These are phyloP conservation scores for Tetrapisispora arboricola DNA, from an alignment of 805 yeast species.

Conservation along the genomic window DNA sequence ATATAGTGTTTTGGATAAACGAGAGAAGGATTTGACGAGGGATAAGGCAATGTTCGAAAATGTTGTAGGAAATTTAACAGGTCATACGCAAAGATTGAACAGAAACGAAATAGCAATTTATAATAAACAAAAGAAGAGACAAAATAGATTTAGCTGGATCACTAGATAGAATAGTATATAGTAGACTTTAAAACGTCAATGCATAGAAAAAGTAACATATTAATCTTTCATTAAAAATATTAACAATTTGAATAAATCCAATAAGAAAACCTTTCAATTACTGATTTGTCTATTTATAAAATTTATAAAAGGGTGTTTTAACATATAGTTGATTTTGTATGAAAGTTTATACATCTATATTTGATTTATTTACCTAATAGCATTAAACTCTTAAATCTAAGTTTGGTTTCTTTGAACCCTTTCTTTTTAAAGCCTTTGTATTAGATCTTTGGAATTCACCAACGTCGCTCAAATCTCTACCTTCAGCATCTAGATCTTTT, in stretches of 20 bases:
- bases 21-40: constrained; percentile 38
- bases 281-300: no score
- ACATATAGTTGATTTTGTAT: no score
- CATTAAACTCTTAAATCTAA: constrained; percentile 37
- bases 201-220: neutral
- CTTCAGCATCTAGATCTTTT: constrained; percentile 77
- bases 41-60: constrained; percentile 74
- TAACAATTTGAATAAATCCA: no score
- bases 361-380: no score
- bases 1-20: constrained; percentile 30
- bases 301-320: constrained; percentile 2
- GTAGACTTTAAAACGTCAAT: neutral
- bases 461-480: constrained; percentile 61
- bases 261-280: no score
- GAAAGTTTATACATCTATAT: no score
- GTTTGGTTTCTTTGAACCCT: constrained; percentile 41
- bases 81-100: constrained; percentile 74
- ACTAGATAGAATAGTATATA: neutral
- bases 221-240: neutral
- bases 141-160: constrained; percentile 13
- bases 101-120: constrained; percentile 36
- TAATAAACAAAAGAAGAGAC: constrained; percentile 25
- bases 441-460: constrained; percentile 39
- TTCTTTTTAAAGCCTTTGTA: constrained; percentile 30
- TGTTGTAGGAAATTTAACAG: constrained; percentile 83